Conservation (phyloP, 2,329 filamentous ascomycete genomes). For the Penicillium paneum region DNA sequence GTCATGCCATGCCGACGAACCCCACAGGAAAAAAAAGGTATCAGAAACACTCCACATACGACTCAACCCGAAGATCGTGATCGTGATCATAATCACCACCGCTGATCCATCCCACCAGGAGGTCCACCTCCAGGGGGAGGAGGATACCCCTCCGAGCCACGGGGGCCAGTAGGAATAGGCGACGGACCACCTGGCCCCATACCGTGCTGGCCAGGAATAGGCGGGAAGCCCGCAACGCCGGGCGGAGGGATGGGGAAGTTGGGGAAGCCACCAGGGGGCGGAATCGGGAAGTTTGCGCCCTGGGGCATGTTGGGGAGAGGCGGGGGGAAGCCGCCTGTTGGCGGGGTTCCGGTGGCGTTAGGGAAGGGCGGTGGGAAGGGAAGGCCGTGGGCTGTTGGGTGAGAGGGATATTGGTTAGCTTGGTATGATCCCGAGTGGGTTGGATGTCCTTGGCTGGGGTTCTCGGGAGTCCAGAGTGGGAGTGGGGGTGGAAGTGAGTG, state of each 20-base stretch:
- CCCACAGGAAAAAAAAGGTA: constrained; percentile 6
- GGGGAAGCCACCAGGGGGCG: constrained; percentile 42
- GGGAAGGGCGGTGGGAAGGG: constrained; percentile 53
- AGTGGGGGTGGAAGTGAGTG: neutral
- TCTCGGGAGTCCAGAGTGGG: neutral
- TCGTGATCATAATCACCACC: constrained; percentile 26
- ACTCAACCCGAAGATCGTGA: neutral
- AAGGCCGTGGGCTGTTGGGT: constrained; percentile 51
- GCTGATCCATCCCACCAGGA: constrained; percentile 31
- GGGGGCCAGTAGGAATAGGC: constrained; percentile 28
- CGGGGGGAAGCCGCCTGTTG: constrained; percentile 36
- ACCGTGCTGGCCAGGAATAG: constrained; percentile 30
- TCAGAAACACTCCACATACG: constrained; percentile 4
- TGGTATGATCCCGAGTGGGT: neutral
- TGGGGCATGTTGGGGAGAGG: constrained; percentile 42
- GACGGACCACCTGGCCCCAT: constrained; percentile 6
- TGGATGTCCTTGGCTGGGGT: neutral
- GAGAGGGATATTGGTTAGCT: constrained; percentile 11
- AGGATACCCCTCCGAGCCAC: constrained; percentile 29
- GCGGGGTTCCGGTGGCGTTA: constrained; percentile 35
- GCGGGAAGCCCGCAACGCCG: constrained; percentile 37
- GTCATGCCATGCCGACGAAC: constrained; percentile 9
- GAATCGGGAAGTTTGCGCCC: constrained; percentile 44
- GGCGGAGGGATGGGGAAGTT: constrained; percentile 27
- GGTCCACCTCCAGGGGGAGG: constrained; percentile 30